phyloP scores from a whole-genome alignment of 768 basidiomycete genomes.

The Strobilomyces echinocephalus region DNA sequence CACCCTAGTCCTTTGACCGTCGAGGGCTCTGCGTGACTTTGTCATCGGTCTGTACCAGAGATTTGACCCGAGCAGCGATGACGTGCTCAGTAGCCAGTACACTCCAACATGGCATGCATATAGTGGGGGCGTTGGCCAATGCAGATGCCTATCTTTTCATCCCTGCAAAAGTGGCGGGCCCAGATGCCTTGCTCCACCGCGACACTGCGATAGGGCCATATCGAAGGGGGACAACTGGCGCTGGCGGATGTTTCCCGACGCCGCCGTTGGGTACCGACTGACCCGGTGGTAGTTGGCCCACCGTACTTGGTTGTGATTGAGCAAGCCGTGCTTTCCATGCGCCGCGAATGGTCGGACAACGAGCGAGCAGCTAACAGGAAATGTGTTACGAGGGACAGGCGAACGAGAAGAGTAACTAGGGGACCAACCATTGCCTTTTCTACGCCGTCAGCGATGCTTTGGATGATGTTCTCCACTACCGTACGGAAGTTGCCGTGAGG shows the following conservation, averaged over 20 bases:
- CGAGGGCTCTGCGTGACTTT: background rate
- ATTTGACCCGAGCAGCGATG: background rate
- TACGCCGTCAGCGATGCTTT: conserved; percentile 91
- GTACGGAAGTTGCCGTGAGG: conserved; percentile 82
- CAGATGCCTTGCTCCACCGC: conserved; percentile 70
- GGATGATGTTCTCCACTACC: conserved; percentile 84
- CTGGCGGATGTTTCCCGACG: conserved; percentile 17
- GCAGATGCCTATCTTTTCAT: conserved; percentile 52
- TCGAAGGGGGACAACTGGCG: conserved; percentile 24
- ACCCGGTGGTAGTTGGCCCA: conserved; percentile 19
- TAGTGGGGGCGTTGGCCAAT: background rate
- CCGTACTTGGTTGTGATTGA: conserved; percentile 30
- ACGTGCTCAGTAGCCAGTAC: conserved; percentile 3
- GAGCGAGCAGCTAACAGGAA: conserved; percentile 56
- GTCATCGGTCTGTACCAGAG: conserved; percentile 5
- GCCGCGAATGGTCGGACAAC: conserved; percentile 57
- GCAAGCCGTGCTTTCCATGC: conserved; percentile 70
- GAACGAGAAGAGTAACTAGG: background rate
- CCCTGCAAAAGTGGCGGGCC: conserved; percentile 56
- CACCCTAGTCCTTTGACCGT: conserved; percentile 7
- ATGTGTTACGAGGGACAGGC: conserved; percentile 9
- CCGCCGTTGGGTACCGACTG: conserved; percentile 21
- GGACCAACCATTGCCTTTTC: conserved; percentile 75
- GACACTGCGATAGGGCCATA: conserved; percentile 66
- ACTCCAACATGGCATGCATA: conserved; percentile 4